Evolutionary conservation across 2,329 filamentous ascomycete genomes (phyloP).

Genomic region (Scedosporium boydii): DNA sequence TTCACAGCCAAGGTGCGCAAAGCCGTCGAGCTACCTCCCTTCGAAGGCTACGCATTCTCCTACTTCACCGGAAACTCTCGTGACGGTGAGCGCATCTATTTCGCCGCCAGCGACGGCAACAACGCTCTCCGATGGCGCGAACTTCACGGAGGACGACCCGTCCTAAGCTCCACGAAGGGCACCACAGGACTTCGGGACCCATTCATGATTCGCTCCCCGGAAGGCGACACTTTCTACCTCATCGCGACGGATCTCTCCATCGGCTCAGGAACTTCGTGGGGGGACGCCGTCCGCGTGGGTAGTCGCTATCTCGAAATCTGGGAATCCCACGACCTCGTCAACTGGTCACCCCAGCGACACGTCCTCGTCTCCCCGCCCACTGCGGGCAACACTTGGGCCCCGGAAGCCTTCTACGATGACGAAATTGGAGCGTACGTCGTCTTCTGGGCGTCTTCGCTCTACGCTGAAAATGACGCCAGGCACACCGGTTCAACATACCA

Average conservation of each 20-base stretch:
- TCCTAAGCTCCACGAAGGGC: constrained; percentile 33
- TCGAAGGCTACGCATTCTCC: constrained; percentile 39
- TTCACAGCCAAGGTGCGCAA: constrained; percentile 24
- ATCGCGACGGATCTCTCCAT: constrained; percentile 45
- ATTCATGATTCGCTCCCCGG: constrained; percentile 39
- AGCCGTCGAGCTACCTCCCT: constrained; percentile 20
- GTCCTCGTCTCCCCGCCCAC: constrained; percentile 36
- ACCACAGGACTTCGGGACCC: constrained; percentile 42
- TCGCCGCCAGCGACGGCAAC: constrained; percentile 42
- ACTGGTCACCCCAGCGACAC: constrained; percentile 41
- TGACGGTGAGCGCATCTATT: constrained; percentile 41
- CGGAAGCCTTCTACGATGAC: constrained; percentile 39
- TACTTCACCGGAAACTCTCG: constrained; percentile 38
- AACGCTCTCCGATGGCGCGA: constrained; percentile 41
- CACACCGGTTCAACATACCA: constrained; percentile 36
- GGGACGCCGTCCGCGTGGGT: constrained; percentile 32
- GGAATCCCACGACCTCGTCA: constrained; percentile 39
- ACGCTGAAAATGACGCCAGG: constrained; percentile 26
- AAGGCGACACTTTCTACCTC: constrained; percentile 41
- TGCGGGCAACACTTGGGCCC: constrained; percentile 45
- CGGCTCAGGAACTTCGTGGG: constrained; percentile 43
- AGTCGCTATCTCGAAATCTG: constrained; percentile 43
- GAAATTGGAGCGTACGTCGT: constrained; percentile 30
- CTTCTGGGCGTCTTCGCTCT: constrained; percentile 37
- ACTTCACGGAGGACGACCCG: constrained; percentile 35